Evolutionary conservation across 1,139 yeast species (phyloP).

Genomic region (Hanseniaspora sp.): DNA sequence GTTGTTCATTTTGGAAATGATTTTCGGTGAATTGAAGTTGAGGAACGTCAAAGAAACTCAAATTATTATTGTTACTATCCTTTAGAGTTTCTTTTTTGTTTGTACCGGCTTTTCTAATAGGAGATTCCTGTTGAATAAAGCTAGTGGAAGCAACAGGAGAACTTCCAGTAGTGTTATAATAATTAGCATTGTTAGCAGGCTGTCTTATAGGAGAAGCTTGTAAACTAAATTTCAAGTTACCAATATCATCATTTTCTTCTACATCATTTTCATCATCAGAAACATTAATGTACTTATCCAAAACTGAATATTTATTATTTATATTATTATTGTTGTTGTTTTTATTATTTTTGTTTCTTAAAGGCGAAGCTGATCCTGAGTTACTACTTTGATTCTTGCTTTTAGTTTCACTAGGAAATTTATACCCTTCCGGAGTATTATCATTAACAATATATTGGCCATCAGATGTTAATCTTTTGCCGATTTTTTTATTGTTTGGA

Average conservation of each 20-base stretch:
- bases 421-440: background rate
- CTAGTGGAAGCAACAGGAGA: constrained; percentile 13
- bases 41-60: constrained; percentile 20
- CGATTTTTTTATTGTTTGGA: background rate
- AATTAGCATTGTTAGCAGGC: background rate
- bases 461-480: background rate
- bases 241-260: constrained; percentile 1
- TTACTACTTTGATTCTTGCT: background rate
- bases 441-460: background rate
- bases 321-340: no score
- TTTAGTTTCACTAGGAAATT: background rate
- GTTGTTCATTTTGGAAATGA: background rate
- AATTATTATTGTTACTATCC: constrained; percentile 11
- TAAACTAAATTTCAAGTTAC: background rate
- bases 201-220: constrained; percentile 9
- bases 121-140: constrained; percentile 15
- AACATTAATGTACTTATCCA: constrained; percentile 10
- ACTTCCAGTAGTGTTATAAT: background rate
- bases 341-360: background rate
- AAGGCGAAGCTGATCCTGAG: background rate
- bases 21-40: constrained; percentile 17
- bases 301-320: background rate
- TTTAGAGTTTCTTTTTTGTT: background rate
- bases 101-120: constrained; percentile 1
- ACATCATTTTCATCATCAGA: constrained; percentile 11